Evolutionary conservation across 331 rosid genomes (phyloP), one percentile per base, ranked within the genome.

Genomic region (Acacia concinna): DNA sequence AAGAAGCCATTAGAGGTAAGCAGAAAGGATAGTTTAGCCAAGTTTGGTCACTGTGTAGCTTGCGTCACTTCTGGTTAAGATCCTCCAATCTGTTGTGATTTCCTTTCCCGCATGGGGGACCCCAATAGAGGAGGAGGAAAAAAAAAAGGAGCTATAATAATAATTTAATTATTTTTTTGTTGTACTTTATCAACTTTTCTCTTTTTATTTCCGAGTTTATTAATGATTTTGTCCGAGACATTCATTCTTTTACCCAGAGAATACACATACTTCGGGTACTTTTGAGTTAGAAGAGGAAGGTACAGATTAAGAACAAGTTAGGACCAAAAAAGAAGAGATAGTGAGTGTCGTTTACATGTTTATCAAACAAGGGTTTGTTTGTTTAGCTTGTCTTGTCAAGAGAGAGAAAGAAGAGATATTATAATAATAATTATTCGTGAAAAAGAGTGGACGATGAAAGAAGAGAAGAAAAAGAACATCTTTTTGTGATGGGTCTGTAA

Each of bases 1-100:
- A 67, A 81, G 84, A 87, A 83, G 81, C 88, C 86, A 85, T 86
- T 87, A 76, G 79, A 81, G 88, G 89, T 80, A 88, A 82, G 85
- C 75, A 80, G 86, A 80, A 81, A 77, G 86, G 74, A 83, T 86
- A 76, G 82, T 84, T 68, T 82, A 73, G 65, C 83, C 75, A 6
- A 67, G 78, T 82, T 86, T 78, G 87, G 88, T 78, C 83, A 78
- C 89, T 76, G 70, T 89, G 81, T 60, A 56, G 63, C 80, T 69
- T 82, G 85, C 87, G 80, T 76, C 87, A 81, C 80, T 84, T 40
- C 52, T 68, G 73, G 51, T 68, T 38, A 76, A 84, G 82, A 84
- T 82, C 90, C 47, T 59, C 68, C 46, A 75, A 41, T 83, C 79
- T 82, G 68, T 86, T 88, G 78, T 37, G 77, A 75, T 73, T 75